Conservation (phyloP, 73 alveolate genomes). For the Effrenium voratum region DNA sequence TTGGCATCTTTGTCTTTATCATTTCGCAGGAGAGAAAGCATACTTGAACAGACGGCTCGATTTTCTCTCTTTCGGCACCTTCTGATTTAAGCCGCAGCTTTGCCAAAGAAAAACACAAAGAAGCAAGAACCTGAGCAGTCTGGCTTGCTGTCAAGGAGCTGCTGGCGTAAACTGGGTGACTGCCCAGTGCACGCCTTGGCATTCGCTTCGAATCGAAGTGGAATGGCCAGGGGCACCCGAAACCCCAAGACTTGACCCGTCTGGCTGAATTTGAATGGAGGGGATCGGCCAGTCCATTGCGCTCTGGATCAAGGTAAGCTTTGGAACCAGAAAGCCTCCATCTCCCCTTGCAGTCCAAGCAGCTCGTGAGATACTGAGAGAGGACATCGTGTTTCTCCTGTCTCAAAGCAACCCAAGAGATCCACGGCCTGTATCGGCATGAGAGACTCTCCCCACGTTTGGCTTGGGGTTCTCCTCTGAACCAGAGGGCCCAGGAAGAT, state of each 20-base stretch:
- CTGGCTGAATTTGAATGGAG: no score
- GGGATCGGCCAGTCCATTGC: no score
- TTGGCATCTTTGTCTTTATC: no score
- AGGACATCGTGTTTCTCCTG: constrained; percentile 62
- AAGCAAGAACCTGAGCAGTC: neutral
- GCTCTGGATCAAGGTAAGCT: no score
- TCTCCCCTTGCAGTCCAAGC: neutral
- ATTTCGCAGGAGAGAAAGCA: no score
- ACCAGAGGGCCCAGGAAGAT: neutral
- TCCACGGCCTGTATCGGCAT: neutral
- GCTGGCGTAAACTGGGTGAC: constrained; percentile 68
- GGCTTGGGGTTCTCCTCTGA: neutral
- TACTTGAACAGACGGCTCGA: no score
- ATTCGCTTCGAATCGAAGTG: neutral
- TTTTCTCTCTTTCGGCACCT: no score
- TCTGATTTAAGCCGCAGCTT: no score
- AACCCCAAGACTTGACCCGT: no score
- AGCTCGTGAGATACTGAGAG: constrained; percentile 45
- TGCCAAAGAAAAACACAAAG: no score
- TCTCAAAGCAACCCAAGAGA: neutral
- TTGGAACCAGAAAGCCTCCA: no score
- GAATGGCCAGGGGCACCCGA: no score
- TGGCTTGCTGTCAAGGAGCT: neutral
- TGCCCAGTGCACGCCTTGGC: constrained; percentile 70
- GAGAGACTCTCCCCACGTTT: neutral